Conservation (phyloP, 176 grass and related monocot genomes). For the Hyparrhenia diplandra region DNA sequence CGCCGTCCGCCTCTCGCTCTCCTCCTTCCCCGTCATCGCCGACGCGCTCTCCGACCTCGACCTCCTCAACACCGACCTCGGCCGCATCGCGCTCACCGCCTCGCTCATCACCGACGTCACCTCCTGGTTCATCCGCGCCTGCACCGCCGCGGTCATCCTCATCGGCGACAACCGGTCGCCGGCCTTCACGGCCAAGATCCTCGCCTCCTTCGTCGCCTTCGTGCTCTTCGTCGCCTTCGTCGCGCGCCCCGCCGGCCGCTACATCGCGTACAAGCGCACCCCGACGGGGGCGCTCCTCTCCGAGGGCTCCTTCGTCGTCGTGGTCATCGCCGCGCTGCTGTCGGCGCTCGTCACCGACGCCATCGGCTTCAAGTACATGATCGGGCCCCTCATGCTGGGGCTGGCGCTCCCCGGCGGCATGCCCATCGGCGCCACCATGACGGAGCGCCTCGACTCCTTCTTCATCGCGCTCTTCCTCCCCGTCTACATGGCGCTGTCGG, state of each 20-base stretch:
- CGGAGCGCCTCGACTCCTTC: slow-evolving; percentile 66
- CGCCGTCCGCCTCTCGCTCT: slow-evolving; percentile 49
- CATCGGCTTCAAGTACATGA: slow-evolving; percentile 64
- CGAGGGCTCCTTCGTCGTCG: slow-evolving; percentile 52
- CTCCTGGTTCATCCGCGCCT: slow-evolving; percentile 45
- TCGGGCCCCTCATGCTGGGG: slow-evolving; percentile 68
- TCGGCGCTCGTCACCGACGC: slow-evolving; percentile 56
- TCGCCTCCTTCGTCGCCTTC: slow-evolving; percentile 28
- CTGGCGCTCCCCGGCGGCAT: slow-evolving; percentile 67
- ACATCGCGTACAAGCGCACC: slow-evolving; percentile 37
- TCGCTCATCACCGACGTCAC: slow-evolving; percentile 68
- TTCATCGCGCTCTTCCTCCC: slow-evolving; percentile 70
- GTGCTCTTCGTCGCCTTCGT: slow-evolving; percentile 44
- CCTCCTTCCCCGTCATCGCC: slow-evolving; percentile 67
- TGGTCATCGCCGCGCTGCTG: slow-evolving; percentile 50
- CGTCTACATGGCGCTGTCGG: slow-evolving; percentile 58
- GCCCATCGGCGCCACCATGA: slow-evolving; percentile 76
- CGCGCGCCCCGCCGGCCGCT: slow-evolving; percentile 6
- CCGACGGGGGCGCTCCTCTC: slow-evolving; percentile 33
- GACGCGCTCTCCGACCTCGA: slow-evolving; percentile 62
- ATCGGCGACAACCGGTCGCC: slow-evolving; percentile 7
- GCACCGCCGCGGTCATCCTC: not conserved
- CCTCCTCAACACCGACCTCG: slow-evolving; percentile 89
- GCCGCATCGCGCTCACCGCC: slow-evolving; percentile 64
- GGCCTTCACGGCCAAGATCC: slow-evolving; percentile 14